These are phyloP conservation scores for Claviceps maximensis DNA, from an alignment of 2,329 filamentous ascomycete genomes.

Conservation along the genomic window DNA sequence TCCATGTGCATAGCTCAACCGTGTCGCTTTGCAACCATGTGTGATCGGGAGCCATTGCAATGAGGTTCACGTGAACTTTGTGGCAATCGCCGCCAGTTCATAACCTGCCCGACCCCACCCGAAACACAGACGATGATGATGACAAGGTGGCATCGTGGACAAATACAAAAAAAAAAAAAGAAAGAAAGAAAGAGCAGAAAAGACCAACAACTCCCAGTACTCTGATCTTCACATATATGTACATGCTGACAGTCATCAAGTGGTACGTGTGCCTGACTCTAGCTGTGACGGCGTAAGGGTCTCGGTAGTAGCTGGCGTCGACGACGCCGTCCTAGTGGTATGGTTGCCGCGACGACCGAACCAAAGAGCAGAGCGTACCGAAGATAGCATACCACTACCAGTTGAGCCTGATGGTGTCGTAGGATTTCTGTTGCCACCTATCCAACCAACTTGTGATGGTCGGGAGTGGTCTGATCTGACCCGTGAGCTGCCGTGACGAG, in stretches of 20 bases:
- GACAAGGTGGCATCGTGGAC: background rate
- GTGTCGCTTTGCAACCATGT: no score
- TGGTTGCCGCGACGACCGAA: constrained; percentile 18
- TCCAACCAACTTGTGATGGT: background rate
- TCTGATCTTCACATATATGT: background rate
- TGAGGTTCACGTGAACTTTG: no score
- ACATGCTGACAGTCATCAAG: background rate
- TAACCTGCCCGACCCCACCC: no score
- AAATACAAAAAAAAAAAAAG: no score
- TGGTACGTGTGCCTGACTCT: constrained; percentile 27
- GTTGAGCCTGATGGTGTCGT: constrained; percentile 1
- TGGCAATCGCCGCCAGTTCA: no score
- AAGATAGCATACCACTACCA: constrained; percentile 16
- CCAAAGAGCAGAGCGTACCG: constrained; percentile 19
- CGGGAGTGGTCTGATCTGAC: background rate
- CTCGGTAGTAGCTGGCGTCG: constrained; percentile 10
- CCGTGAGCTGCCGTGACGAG: constrained; percentile 1
- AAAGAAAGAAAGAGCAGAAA: no score
- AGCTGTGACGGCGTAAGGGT: constrained; percentile 32
- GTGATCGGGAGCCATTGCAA: no score
- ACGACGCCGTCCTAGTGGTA: background rate
- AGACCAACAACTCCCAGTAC: no score
- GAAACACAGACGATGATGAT: background rate
- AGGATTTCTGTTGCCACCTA: constrained; percentile 6
- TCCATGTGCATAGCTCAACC: no score